Percentiles rank a stretch among this genome's conserved stretches.
Conservation (phyloP, 2,329 filamentous ascomycete species). For the Pseudogymnoascus sp. region DNA sequence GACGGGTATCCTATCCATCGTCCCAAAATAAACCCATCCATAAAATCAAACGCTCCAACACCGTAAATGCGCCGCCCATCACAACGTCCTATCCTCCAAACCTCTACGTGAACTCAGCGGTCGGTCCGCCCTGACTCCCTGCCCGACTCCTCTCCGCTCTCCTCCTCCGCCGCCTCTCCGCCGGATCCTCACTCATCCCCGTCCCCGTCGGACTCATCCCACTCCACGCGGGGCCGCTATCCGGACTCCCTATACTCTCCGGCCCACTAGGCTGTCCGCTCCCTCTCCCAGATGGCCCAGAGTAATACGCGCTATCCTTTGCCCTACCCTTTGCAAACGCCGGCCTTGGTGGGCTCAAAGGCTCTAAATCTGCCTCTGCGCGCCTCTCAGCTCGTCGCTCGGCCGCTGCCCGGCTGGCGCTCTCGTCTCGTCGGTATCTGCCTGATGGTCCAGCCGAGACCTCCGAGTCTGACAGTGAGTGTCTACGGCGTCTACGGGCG, state of each 20-base stretch:
- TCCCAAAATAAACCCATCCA: not conserved
- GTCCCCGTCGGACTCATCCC: slow-evolving; percentile 22
- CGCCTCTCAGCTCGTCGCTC: slow-evolving; percentile 37
- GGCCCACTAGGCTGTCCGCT: slow-evolving; percentile 10
- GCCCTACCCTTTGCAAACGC: slow-evolving; percentile 43
- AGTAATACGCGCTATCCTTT: slow-evolving; percentile 55
- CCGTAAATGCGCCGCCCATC: not conserved
- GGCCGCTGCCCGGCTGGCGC: slow-evolving; percentile 36
- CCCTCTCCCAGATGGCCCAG: slow-evolving; percentile 23
- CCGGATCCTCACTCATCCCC: slow-evolving; percentile 31
- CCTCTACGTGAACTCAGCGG: not conserved
- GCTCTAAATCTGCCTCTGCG: slow-evolving; percentile 15
- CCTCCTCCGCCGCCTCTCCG: slow-evolving; percentile 47
- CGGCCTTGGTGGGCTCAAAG: slow-evolving; percentile 47
- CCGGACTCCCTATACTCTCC: slow-evolving; percentile 21
- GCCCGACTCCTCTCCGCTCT: slow-evolving; percentile 40
- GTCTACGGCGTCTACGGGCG: slow-evolving; percentile 30
- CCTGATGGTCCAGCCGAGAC: slow-evolving; percentile 40
- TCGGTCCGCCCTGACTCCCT: not conserved
- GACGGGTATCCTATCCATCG: not conserved
- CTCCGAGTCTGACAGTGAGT: slow-evolving; percentile 40
- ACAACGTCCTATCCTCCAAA: not conserved
- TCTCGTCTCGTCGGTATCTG: slow-evolving; percentile 47
- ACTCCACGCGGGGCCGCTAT: slow-evolving; percentile 27
- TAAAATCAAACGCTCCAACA: slow-evolving; percentile 3